Evolutionary conservation across 805 yeast genomes (phyloP).

Genomic region (Saccharomyces jurei): DNA sequence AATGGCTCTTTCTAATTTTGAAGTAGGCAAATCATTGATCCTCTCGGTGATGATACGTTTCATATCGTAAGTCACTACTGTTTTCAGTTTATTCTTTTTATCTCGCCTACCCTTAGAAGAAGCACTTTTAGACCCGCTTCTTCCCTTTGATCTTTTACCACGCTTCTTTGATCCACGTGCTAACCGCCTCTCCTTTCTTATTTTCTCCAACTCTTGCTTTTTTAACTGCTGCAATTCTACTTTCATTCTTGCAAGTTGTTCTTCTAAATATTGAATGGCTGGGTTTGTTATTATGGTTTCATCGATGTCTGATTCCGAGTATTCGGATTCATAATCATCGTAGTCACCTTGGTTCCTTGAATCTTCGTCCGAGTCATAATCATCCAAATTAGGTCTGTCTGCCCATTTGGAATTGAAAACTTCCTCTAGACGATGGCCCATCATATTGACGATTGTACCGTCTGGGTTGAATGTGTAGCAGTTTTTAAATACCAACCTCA

Average conservation of each 20-base stretch:
- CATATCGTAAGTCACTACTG: conserved; percentile 85
- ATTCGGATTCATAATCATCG: conserved; percentile 31
- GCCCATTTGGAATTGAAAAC: conserved; percentile 84
- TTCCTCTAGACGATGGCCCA: conserved; percentile 89
- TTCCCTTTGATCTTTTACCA: conserved; percentile 30
- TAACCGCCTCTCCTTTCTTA: conserved; percentile 50
- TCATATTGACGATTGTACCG: conserved; percentile 89
- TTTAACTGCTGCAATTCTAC: conserved; percentile 76
- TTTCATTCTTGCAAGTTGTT: conserved; percentile 78
- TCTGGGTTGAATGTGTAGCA: conserved; percentile 92
- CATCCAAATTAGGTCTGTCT: conserved; percentile 68
- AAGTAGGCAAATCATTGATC: conserved; percentile 68
- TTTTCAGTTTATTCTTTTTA: conserved; percentile 28
- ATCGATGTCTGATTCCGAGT: conserved; percentile 49
- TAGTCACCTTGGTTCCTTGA: conserved; percentile 36
- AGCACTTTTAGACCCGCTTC: conserved; percentile 28
- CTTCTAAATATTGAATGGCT: conserved; percentile 82
- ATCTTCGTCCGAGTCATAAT: conserved; percentile 38
- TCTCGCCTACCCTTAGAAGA: conserved; percentile 9
- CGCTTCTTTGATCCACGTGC: conserved; percentile 31
- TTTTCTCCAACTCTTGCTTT: conserved; percentile 60
- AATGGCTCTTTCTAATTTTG: conserved; percentile 74
- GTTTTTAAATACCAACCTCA: conserved; percentile 75
- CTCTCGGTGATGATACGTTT: conserved; percentile 86
- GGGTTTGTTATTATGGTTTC: conserved; percentile 71